Base-by-base conservation (phyloP, 495 filamentous ascomycete species). In the Penicillium samsonianum region DNA sequence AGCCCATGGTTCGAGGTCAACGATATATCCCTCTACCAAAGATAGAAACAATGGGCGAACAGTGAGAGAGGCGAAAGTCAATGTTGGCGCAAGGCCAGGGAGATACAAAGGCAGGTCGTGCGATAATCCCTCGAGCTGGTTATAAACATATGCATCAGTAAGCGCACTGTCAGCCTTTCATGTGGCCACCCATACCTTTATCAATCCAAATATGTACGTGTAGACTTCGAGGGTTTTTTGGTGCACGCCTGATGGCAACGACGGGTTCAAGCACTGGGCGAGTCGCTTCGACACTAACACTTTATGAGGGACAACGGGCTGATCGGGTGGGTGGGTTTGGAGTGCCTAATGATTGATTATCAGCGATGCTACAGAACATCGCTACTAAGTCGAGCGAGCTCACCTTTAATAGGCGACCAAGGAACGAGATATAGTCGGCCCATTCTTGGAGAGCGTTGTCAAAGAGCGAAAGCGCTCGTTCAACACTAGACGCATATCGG, bases 401-500 rank as follows among this genome's bases (percentile, higher is more conserved):
- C 64, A 93, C 92, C 85, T 97, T 98, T 51, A 97, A 76, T 23
- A 98, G 78, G 33, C 94, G 87, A 65, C 87, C 91, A 31, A 99
- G 79, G 69, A 98, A 98, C 10, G 93, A 96, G 67, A 99, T 98
- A 67, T 99, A 99, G 70, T 99, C 94, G 33, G 95, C 93, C 94
- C 94, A 99, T 84, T 98, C 94, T 73, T 97, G 91, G 60, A 96
- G 78, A 47, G 91, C 85, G 20, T 88, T 92, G 73, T 99, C 94
- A 74, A 97, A 99, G 26, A 96, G 76, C 26, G 90, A 86, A 60
- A 99, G 80, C 38, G 92, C 90, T 70, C 92, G 81, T 67, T 97
- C 92, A 54, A 99, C 86, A 49, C 84, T 86, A 38, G 87, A 87
- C 23, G 90, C 90, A 86, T 96, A 99, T 63, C 90, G 85, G 58